phyloP scores from a whole-genome alignment of 768 basidiomycete genomes.

The Tephrocybe sp. region DNA sequence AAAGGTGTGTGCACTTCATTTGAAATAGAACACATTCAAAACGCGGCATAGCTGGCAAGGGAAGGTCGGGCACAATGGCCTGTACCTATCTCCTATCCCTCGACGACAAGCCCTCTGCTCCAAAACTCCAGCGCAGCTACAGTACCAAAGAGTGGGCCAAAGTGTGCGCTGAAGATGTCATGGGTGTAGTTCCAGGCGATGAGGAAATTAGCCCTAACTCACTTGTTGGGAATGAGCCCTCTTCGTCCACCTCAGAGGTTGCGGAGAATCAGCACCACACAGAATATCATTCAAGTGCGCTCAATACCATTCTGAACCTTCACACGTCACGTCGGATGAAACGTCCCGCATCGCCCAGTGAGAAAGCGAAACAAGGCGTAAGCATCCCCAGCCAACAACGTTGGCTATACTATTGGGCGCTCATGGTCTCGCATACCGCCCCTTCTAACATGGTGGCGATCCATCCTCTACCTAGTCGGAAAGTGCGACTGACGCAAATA shows the following conservation, averaged over 20 bases:
- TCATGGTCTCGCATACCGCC: conserved; percentile 53
- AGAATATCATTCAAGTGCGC: conserved; percentile 31
- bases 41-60: conserved; percentile 61
- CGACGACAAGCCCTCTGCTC: conserved; percentile 43
- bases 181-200: conserved; percentile 46
- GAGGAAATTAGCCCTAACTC: conserved; percentile 19
- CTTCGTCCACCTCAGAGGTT: not conserved
- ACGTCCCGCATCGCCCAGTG: conserved; percentile 23
- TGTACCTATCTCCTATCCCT: conserved; percentile 77
- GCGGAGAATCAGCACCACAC: not conserved
- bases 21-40: not conserved
- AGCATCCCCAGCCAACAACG: conserved; percentile 81
- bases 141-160: conserved; percentile 46
- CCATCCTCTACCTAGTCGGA: conserved; percentile 28
- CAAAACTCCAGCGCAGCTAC: conserved; percentile 44
- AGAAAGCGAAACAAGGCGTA: conserved; percentile 53
- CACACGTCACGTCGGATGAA: conserved; percentile 76
- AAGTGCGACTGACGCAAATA: conserved; percentile 56
- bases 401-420: conserved; percentile 77
- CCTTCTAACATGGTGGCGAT: conserved; percentile 48
- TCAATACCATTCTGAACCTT: conserved; percentile 59
- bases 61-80: conserved; percentile 82
- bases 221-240: not conserved
- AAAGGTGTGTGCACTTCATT: conserved; percentile 51
- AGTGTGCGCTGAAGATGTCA: conserved; percentile 44